Evolutionary conservation across 176 grass and related monocot species (phyloP), one percentile per base, ranked within the genome.

Genomic region (Saccharum officinarum): DNA sequence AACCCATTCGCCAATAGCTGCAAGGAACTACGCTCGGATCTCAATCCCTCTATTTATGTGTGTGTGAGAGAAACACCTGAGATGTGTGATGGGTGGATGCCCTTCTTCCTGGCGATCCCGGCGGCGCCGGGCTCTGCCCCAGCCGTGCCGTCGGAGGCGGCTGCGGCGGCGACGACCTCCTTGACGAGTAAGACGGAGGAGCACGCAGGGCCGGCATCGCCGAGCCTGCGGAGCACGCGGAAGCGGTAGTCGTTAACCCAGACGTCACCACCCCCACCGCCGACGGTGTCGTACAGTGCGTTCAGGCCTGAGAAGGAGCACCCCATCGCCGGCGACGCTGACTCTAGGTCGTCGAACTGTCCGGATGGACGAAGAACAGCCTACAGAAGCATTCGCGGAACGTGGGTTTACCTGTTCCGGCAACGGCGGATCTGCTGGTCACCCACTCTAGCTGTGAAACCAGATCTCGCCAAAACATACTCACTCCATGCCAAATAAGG

Each of bases 181-280:
- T 90, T 95, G 76, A 97, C 95, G 85, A 97, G 95, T 64, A 84
- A 90, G 75, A 97, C 92, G 85, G 79, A 87, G 75, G 95, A 85
- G n/a, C 83, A 84, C 1, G 52, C 83, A 59, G 77, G 73, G 17
- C 75, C 91, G 67, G 92, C 82, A 67, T 90, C 95, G 18, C 95
- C 87, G 75, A 97, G 88, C 92, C 84, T 94, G 86, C 91, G 90
- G 22, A 97, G 64, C 47, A 95, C 79, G 80, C 88, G 90, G 85
- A 97, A 97, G 39, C 86, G 88, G 88, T 95, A 87, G 80, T 97
- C 92, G 74, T 91, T 95, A 89, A 97, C 90, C 95, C 95, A 97
- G 46, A 93, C 73, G 69, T 97, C 95, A 50, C 84, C 90, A 15
- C 84, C 84, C n/a, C 84, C 82, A 9, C 86, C 86, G 68, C 82